phyloP scores from a whole-genome alignment of 2,329 filamentous ascomycete genomes.

The Chrysoporthe austroafricana region DNA sequence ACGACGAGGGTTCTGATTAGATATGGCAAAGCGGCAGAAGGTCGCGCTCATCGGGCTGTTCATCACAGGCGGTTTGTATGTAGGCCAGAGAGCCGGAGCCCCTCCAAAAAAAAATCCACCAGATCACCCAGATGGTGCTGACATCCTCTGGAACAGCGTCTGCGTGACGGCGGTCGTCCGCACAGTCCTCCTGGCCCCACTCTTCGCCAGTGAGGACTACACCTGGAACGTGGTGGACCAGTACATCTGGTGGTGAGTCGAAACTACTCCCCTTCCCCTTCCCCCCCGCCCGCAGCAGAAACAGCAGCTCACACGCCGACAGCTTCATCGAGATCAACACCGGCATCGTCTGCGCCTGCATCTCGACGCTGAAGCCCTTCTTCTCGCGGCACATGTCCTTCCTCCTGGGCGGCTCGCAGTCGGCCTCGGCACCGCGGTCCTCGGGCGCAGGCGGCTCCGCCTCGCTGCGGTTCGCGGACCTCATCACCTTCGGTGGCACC shows the following conservation, averaged over 20 bases:
- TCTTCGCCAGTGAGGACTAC: not conserved
- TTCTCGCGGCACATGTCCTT: conserved; percentile 1
- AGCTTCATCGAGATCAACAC: conserved; percentile 8
- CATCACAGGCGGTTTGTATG: not conserved
- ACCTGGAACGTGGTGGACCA: conserved; percentile 3
- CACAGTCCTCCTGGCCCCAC: not conserved
- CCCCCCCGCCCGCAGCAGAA: not conserved
- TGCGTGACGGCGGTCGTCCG: not conserved
- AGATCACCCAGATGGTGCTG: not conserved
- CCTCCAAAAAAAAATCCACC: too few species aligned
- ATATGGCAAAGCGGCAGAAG: not conserved
- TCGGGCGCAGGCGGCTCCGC: not conserved
- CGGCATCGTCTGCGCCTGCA: conserved; percentile 6
- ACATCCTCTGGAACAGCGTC: not conserved
- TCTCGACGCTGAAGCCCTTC: conserved; percentile 5
- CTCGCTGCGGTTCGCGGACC: not conserved
- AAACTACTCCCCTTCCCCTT: too few species aligned
- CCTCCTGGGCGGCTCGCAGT: not conserved
- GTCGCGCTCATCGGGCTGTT: not conserved
- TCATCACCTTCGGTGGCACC: conserved; percentile 3
- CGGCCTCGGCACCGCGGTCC: not conserved
- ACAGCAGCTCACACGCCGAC: not conserved
- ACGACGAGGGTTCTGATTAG: not conserved
- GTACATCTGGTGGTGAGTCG: not conserved
- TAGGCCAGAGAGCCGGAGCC: not conserved